phyloP scores from a whole-genome alignment of 2,329 filamentous ascomycete species.

The Colletotrichum melonis region DNA sequence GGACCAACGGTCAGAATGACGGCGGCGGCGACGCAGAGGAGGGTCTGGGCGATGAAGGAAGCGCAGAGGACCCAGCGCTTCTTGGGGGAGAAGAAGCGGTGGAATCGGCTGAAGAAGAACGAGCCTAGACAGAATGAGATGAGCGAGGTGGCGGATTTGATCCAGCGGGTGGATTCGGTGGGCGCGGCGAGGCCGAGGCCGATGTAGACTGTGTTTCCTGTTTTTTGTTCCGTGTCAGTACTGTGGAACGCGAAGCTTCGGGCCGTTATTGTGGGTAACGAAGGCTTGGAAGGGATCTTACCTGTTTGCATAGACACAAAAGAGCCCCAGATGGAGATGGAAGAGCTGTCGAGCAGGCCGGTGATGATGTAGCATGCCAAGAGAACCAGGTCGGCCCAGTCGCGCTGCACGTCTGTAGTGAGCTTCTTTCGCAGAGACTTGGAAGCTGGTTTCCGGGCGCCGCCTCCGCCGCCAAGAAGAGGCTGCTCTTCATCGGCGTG shows the following conservation, averaged over 20 bases:
- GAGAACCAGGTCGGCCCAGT: conserved; percentile 75
- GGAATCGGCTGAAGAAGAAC: conserved; percentile 76
- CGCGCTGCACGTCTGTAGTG: conserved; percentile 64
- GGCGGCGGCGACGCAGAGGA: conserved; percentile 63
- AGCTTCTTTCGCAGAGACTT: conserved; percentile 46
- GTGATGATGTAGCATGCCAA: conserved; percentile 82
- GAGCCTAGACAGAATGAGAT: conserved; percentile 78
- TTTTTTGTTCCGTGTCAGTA: neutral
- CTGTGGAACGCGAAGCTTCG: neutral
- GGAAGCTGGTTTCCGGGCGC: conserved; percentile 34
- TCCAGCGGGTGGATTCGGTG: conserved; percentile 67
- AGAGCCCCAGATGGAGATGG: conserved; percentile 81
- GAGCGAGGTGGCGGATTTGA: conserved; percentile 79
- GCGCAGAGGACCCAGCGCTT: conserved; percentile 73
- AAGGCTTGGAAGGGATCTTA: conserved; percentile 45
- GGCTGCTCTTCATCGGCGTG: conserved; percentile 46
- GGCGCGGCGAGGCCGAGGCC: conserved; percentile 77
- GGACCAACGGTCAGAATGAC: conserved; percentile 50
- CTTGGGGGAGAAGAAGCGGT: conserved; percentile 70
- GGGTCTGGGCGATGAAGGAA: conserved; percentile 66
- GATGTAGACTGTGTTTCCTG: conserved; percentile 82
- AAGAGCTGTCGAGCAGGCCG: conserved; percentile 80
- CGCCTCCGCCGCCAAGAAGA: conserved; percentile 42
- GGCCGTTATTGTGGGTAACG: neutral
- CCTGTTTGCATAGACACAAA: conserved; percentile 90